phyloP scores from a whole-genome alignment of 148 eudicot species.

The Arctostaphylos glauca region DNA sequence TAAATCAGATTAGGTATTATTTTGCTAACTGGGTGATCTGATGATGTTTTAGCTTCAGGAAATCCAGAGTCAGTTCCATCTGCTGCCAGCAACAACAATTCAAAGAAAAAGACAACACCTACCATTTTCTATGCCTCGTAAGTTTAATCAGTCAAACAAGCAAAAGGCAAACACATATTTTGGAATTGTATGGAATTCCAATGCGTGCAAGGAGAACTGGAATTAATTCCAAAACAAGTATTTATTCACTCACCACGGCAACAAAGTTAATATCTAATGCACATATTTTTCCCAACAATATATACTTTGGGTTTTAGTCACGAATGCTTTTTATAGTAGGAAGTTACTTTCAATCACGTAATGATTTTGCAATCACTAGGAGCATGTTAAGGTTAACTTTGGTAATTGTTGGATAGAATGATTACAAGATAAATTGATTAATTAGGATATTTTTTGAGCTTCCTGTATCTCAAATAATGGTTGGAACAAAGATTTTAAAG shows the following conservation, averaged over 20 bases:
- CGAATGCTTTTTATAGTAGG: neutral
- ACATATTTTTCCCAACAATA: neutral
- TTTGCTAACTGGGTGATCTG: slow-evolving; percentile 1
- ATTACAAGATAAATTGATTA: neutral
- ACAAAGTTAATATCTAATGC: neutral
- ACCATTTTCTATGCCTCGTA: slow-evolving; percentile 89
- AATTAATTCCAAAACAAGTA: neutral
- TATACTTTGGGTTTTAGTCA: neutral
- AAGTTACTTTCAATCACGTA: neutral
- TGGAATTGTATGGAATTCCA: neutral
- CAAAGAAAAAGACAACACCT: slow-evolving; percentile 55
- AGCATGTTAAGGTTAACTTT: neutral
- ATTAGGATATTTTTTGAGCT: neutral
- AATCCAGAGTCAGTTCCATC: slow-evolving; percentile 43
- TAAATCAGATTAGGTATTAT: neutral
- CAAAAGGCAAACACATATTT: neutral
- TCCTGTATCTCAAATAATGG: neutral
- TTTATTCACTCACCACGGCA: neutral
- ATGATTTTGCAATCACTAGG: neutral
- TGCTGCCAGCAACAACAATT: slow-evolving; percentile 33
- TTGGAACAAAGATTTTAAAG: neutral
- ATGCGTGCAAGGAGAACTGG: neutral
- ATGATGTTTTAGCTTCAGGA: slow-evolving; percentile 32
- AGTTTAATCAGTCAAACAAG: slow-evolving; percentile 26
- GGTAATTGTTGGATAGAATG: neutral